A percentile compares a stretch with the other conserved stretches of the same genome.
These are phyloP conservation scores for Amanita subjunquillea DNA, from an alignment of 768 basidiomycete genomes.

Conservation along the genomic window DNA sequence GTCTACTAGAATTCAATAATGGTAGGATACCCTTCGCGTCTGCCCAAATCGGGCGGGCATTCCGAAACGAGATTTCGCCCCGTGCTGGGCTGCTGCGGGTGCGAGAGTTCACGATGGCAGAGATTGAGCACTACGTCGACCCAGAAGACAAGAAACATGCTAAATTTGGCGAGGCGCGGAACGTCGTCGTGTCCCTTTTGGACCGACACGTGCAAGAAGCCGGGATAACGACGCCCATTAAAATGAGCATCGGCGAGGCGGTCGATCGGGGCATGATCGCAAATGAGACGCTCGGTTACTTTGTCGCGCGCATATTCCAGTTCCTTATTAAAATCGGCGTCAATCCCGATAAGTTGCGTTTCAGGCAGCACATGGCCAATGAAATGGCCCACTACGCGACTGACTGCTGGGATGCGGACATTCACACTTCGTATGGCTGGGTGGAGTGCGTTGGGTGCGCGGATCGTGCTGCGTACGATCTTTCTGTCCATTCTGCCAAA, in stretches of 20 bases:
- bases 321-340: constrained; percentile 91
- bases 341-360: constrained; percentile 71
- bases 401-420: constrained; percentile 99
- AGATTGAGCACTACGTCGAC: constrained; percentile 98
- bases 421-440: constrained; percentile 85
- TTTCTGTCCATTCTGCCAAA: constrained; percentile 77
- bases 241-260: constrained; percentile 80
- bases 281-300: constrained; percentile 97
- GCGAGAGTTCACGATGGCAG: constrained; percentile 98
- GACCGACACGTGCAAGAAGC: constrained; percentile 75
- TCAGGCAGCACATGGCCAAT: constrained; percentile 97
- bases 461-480: constrained; percentile 94
- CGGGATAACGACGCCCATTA: constrained; percentile 53
- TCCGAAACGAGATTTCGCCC: constrained; percentile 98
- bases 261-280: constrained; percentile 81
- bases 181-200: constrained; percentile 67
- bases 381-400: constrained; percentile 99
- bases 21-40: constrained; percentile 94
- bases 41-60: constrained; percentile 91
- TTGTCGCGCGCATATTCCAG: constrained; percentile 83
- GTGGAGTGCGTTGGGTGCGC: constrained; percentile 99
- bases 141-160: constrained; percentile 83
- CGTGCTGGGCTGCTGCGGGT: constrained; percentile 94
- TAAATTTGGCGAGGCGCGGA: constrained; percentile 73
- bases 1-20: constrained; percentile 97